Conservation (phyloP, 106 monocot species). For the Dioscorea alata region DNA sequence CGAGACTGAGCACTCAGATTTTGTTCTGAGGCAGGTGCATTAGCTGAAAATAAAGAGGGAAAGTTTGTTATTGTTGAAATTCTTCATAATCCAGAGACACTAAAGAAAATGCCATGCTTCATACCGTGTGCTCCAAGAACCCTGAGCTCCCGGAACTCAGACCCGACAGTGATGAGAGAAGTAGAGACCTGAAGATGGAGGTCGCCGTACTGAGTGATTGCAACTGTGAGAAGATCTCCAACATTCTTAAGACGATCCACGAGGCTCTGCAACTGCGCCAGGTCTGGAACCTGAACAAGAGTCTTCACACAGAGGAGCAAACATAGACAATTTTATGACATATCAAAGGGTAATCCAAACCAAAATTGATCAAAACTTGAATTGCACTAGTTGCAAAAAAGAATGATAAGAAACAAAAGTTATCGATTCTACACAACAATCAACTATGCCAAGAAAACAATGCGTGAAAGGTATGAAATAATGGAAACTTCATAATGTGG, state of each 20-base stretch:
- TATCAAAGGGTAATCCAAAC: no score
- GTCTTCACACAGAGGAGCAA: slow-evolving; percentile 35
- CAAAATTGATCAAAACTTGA: no score
- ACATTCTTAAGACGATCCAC: slow-evolving; percentile 95
- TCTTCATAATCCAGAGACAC: neutral
- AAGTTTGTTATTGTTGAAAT: neutral
- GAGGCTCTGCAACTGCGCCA: slow-evolving; percentile 72
- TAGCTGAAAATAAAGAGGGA: slow-evolving; percentile 36
- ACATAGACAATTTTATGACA: no score
- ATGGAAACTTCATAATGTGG: no score
- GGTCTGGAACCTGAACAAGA: slow-evolving; percentile 89
- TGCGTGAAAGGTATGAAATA: no score
- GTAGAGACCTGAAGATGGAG: slow-evolving; percentile 93
- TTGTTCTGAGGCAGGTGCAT: slow-evolving; percentile 43
- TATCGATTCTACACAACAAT: no score
- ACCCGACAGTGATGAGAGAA: slow-evolving; percentile 77
- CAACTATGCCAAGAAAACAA: no score
- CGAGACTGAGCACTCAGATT: slow-evolving; percentile 64
- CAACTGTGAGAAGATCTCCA: slow-evolving; percentile 68
- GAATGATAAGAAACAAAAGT: no score
- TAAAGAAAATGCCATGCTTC: neutral
- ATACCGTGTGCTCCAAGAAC: slow-evolving; percentile 82
- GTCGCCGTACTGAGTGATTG: slow-evolving; percentile 84
- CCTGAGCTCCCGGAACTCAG: slow-evolving; percentile 68
- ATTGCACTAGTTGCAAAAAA: no score